Conservation (phyloP, 345 rosid species). For the Noccaea caerulescens region DNA sequence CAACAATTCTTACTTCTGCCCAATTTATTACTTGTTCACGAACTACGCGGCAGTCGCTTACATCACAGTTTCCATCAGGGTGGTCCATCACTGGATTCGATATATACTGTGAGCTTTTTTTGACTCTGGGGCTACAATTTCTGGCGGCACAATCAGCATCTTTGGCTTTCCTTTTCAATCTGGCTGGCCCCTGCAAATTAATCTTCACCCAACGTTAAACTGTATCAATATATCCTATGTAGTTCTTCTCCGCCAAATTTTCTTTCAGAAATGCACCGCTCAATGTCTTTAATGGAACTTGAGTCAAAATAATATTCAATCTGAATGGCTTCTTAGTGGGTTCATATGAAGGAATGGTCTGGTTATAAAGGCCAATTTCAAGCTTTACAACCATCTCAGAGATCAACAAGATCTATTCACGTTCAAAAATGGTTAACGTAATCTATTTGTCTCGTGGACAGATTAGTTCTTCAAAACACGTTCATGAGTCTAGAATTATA, state of each 20-base stretch:
- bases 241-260: conserved; percentile 37
- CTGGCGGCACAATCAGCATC: conserved; percentile 45
- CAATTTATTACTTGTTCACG: conserved; percentile 48
- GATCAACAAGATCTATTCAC: conserved; percentile 34
- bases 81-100: conserved; percentile 43
- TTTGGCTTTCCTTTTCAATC: conserved; percentile 59
- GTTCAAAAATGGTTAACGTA: conserved; percentile 16
- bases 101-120: conserved; percentile 36
- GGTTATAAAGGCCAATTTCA: conserved; percentile 37
- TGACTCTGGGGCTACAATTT: conserved; percentile 43
- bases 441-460: conserved; percentile 19
- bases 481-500: conserved; percentile 36
- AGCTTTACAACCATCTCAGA: conserved; percentile 35
- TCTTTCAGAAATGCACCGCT: conserved; percentile 30
- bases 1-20: conserved; percentile 62
- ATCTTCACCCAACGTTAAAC: conserved; percentile 32
- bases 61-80: conserved; percentile 43
- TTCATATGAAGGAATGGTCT: conserved; percentile 43
- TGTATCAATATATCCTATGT: conserved; percentile 18
- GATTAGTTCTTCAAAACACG: conserved; percentile 14
- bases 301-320: conserved; percentile 40
- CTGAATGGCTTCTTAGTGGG: conserved; percentile 39
- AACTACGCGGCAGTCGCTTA: conserved; percentile 41
- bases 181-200: conserved; percentile 47
- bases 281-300: conserved; percentile 36